Percentiles rank a stretch among this genome's conserved stretches.
These are phyloP conservation scores for Fusarium sp. DNA, from an alignment of 2,329 filamentous ascomycete species.

Conservation along the genomic window DNA sequence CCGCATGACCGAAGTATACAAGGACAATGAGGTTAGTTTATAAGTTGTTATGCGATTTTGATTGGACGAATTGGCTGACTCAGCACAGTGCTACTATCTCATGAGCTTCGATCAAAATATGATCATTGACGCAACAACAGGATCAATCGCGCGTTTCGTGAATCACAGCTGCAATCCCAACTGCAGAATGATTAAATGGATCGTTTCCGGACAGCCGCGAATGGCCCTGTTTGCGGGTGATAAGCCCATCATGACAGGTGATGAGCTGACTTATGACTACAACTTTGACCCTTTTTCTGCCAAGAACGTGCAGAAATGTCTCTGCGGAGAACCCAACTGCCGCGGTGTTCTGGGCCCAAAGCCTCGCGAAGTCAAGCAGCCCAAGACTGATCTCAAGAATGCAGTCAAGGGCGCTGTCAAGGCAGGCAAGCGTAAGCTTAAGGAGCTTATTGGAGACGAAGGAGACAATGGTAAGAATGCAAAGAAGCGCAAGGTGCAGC, in stretches of 20 bases:
- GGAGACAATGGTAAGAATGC: conserved; percentile 53
- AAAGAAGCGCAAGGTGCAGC: conserved; percentile 56
- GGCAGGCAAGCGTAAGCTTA: conserved; percentile 65
- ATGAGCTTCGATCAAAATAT: conserved; percentile 99
- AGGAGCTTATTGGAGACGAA: conserved; percentile 60
- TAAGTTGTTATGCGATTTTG: not conserved
- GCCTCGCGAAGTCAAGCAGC: conserved; percentile 63
- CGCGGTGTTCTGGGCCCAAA: conserved; percentile 71
- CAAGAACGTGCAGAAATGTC: conserved; percentile 74
- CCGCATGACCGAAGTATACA: conserved; percentile 93
- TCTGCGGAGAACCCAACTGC: conserved; percentile 71
- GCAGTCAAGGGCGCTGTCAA: conserved; percentile 54
- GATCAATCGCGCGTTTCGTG: conserved; percentile 96
- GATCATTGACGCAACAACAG: conserved; percentile 96
- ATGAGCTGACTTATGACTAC: conserved; percentile 95
- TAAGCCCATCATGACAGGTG: conserved; percentile 88
- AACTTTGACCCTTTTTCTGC: conserved; percentile 76
- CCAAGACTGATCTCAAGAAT: conserved; percentile 56
- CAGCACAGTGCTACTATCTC: conserved; percentile 89
- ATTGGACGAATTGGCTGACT: conserved; percentile 15
- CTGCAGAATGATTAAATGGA: conserved; percentile 98
- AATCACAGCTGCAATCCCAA: conserved; percentile 98
- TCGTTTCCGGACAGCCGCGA: conserved; percentile 88
- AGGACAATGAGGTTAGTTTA: conserved; percentile 82
- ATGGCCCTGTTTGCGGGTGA: conserved; percentile 98